Percentiles rank a stretch among this genome's conserved stretches.
These are phyloP conservation scores for Lachnellula cervina DNA, from an alignment of 2,329 filamentous ascomycete species.

Conservation along the genomic window DNA sequence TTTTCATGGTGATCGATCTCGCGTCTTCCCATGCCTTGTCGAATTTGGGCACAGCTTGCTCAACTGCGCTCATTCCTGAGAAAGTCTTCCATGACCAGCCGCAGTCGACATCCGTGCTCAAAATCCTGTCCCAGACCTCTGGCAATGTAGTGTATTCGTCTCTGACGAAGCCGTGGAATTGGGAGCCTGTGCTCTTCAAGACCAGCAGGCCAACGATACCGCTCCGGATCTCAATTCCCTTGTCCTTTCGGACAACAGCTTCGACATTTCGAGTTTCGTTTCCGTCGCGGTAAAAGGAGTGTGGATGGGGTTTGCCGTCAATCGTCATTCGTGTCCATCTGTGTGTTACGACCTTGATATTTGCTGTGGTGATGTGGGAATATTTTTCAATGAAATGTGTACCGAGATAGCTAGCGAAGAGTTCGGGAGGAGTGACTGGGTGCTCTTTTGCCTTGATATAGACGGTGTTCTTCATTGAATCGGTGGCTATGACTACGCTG, in stretches of 20 bases:
- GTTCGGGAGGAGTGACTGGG: conserved; percentile 87
- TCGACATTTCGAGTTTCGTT: conserved; percentile 82
- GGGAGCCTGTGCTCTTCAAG: conserved; percentile 92
- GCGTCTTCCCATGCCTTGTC: conserved; percentile 73
- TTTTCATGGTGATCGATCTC: conserved; percentile 81
- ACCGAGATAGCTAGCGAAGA: conserved; percentile 80
- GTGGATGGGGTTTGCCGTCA: conserved; percentile 85
- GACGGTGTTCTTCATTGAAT: conserved; percentile 96
- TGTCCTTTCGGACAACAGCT: conserved; percentile 59
- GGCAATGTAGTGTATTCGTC: conserved; percentile 89
- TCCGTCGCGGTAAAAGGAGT: conserved; percentile 90
- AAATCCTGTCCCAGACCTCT: conserved; percentile 91
- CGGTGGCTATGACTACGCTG: conserved; percentile 89
- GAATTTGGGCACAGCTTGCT: conserved; percentile 60
- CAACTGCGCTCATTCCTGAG: conserved; percentile 60
- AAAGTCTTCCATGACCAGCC: conserved; percentile 82
- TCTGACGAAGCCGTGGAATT: conserved; percentile 89
- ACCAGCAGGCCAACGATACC: conserved; percentile 79
- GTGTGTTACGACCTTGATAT: conserved; percentile 78
- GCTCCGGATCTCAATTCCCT: conserved; percentile 71
- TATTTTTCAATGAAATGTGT: conserved; percentile 87
- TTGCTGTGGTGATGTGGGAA: conserved; percentile 77
- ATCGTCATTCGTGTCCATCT: conserved; percentile 87
- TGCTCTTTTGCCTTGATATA: conserved; percentile 94
- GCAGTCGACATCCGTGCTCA: conserved; percentile 88